Percentiles rank a stretch among this genome's conserved stretches.
Conservation (phyloP, 2,329 filamentous ascomycete genomes). For the Celoporthe dispersa region DNA sequence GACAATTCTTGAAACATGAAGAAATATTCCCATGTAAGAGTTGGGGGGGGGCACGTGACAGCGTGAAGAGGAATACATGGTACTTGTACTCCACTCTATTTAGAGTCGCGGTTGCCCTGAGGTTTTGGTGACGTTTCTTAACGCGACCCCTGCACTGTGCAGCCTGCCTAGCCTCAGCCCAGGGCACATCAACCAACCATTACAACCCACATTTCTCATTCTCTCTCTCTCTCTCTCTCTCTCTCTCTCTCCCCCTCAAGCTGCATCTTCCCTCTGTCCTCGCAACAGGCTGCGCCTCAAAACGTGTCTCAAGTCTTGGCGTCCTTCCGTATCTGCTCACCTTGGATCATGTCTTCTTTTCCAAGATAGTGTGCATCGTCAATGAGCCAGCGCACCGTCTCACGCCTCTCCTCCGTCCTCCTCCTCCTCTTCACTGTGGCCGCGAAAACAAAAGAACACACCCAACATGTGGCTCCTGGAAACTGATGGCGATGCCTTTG, state of each 20-base stretch:
- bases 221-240: neutral
- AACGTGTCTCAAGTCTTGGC: neutral
- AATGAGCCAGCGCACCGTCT: neutral
- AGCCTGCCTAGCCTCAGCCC: neutral
- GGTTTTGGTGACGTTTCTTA: slow-evolving; percentile 9
- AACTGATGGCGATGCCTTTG: slow-evolving; percentile 58
- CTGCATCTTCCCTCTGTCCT: neutral
- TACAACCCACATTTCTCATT: neutral
- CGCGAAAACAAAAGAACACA: neutral
- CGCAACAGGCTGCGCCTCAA: neutral
- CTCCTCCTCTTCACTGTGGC: neutral
- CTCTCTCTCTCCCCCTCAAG: neutral
- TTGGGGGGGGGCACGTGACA: slow-evolving; percentile 24
- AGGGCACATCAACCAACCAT: neutral
- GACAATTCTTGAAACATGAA: neutral
- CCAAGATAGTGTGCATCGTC: neutral
- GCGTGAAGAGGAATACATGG: slow-evolving; percentile 15
- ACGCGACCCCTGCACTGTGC: slow-evolving; percentile 12
- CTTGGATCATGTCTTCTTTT: neutral
- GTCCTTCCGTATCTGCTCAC: neutral
- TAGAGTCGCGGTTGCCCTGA: slow-evolving; percentile 1
- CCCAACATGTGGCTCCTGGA: slow-evolving; percentile 67
- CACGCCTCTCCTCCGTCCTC: neutral
- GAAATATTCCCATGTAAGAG: neutral
- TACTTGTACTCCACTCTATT: neutral